A percentile compares a stretch with the other conserved stretches of the same genome.
Conservation (phyloP, 352 stramenopile species). For the Pythium sukuiense region DNA sequence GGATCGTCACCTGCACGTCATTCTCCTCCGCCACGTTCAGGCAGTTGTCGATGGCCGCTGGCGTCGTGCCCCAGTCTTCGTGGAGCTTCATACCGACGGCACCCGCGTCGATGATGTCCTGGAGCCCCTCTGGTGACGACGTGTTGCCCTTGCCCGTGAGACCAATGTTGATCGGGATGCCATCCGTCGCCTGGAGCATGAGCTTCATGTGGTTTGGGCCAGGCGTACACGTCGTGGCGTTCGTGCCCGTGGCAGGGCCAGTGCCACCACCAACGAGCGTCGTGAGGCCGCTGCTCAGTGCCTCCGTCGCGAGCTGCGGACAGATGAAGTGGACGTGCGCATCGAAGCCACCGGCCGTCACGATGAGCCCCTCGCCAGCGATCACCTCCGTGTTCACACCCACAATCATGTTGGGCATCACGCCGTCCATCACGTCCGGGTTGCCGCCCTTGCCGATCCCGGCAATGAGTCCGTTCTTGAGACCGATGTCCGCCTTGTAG, state of each 20-base stretch:
- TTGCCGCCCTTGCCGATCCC: slow-evolving; percentile 98
- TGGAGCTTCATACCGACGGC: slow-evolving; percentile 96
- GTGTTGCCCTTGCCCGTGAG: slow-evolving; percentile 97
- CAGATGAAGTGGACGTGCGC: slow-evolving; percentile 98
- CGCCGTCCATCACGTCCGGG: slow-evolving; percentile 94
- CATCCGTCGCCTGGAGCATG: slow-evolving; percentile 95
- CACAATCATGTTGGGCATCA: slow-evolving; percentile 87
- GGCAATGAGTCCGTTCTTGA: slow-evolving; percentile 92
- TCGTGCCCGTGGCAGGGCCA: slow-evolving; percentile 91
- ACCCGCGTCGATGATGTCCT: slow-evolving; percentile 90
- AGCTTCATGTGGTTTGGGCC: slow-evolving; percentile 93
- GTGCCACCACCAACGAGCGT: slow-evolving; percentile 92
- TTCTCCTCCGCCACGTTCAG: slow-evolving; percentile 90
- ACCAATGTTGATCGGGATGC: slow-evolving; percentile 95
- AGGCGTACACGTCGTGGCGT: slow-evolving; percentile 97
- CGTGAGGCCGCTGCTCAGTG: slow-evolving; percentile 91
- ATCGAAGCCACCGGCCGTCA: slow-evolving; percentile 95
- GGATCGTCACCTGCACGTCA: slow-evolving; percentile 96
- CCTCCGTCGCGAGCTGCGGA: slow-evolving; percentile 92
- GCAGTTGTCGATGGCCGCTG: slow-evolving; percentile 93
- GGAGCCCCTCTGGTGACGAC: slow-evolving; percentile 75
- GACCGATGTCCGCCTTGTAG: slow-evolving; percentile 95
- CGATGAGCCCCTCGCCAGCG: slow-evolving; percentile 94
- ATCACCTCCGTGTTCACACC: slow-evolving; percentile 95
- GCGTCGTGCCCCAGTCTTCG: slow-evolving; percentile 98